These are phyloP conservation scores for Monosporascus sp. DNA, from an alignment of 2,329 filamentous ascomycete genomes.

Conservation along the genomic window DNA sequence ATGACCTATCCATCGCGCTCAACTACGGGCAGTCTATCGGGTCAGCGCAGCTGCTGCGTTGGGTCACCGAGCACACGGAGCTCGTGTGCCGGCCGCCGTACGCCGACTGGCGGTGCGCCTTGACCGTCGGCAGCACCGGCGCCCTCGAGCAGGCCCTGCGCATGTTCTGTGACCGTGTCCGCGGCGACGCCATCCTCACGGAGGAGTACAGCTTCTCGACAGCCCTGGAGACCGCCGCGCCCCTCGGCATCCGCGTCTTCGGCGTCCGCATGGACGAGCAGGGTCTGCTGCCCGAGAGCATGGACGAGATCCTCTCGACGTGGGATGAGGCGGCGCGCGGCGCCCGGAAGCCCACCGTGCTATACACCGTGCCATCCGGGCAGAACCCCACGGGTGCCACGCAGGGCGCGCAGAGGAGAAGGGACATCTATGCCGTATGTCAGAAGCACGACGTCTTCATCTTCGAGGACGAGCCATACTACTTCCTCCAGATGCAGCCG, in stretches of 20 bases:
- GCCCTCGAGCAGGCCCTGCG: conserved; percentile 79
- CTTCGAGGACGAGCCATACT: conserved; percentile 91
- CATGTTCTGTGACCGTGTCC: conserved; percentile 66
- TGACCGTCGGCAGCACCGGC: conserved; percentile 82
- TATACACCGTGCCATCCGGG: conserved; percentile 65
- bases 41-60: conserved; percentile 80
- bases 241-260: conserved; percentile 46
- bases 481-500: conserved; percentile 83
- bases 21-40: conserved; percentile 92
- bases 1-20: conserved; percentile 80
- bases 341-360: conserved; percentile 45
- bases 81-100: conserved; percentile 84
- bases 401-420: conserved; percentile 61
- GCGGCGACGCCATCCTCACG: conserved; percentile 73
- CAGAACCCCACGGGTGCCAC: conserved; percentile 91
- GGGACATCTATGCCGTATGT: conserved; percentile 69
- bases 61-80: conserved; percentile 92
- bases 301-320: conserved; percentile 45
- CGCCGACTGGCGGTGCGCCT: conserved; percentile 78
- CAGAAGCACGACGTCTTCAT: conserved; percentile 83
- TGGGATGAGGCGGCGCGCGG: conserved; percentile 44
- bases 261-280: conserved; percentile 49
- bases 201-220: conserved; percentile 91
- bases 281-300: conserved; percentile 44
- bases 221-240: conserved; percentile 52